phyloP scores from a whole-genome alignment of 805 yeast genomes.

The Metschnikowia amazonensis region DNA sequence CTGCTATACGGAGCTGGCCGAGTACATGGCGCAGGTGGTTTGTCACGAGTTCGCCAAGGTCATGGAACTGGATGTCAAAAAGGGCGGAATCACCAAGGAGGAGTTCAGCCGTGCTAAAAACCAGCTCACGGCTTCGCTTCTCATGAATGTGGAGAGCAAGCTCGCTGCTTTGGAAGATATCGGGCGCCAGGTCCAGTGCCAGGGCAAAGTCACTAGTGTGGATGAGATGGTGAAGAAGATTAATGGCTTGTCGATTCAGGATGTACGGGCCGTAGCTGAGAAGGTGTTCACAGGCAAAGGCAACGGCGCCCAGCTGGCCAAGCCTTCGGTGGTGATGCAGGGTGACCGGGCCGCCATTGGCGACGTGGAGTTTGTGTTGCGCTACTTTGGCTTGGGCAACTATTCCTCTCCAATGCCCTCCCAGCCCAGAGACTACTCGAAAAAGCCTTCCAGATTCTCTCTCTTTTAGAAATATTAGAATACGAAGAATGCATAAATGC shows the following conservation, averaged over 20 bases:
- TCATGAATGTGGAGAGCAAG: slow-evolving; percentile 91
- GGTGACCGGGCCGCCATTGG: slow-evolving; percentile 86
- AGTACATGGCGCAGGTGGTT: slow-evolving; percentile 75
- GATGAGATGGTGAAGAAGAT: slow-evolving; percentile 79
- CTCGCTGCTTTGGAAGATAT: slow-evolving; percentile 93
- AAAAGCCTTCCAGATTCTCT: not conserved
- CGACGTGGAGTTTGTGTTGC: slow-evolving; percentile 64
- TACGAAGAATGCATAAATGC: no score
- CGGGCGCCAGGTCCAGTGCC: slow-evolving; percentile 90
- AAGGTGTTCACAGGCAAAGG: slow-evolving; percentile 67
- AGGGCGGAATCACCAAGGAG: slow-evolving; percentile 58
- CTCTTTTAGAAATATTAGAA: no score
- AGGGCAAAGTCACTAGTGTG: slow-evolving; percentile 69
- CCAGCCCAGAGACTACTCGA: slow-evolving; percentile 11
- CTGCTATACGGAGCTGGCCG: slow-evolving; percentile 83
- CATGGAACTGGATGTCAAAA: slow-evolving; percentile 29
- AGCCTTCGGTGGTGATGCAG: slow-evolving; percentile 85
- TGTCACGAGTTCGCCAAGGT: slow-evolving; percentile 42
- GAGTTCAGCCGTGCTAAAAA: slow-evolving; percentile 91
- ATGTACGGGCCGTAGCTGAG: slow-evolving; percentile 69
- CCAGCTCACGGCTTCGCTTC: slow-evolving; percentile 78
- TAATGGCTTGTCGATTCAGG: slow-evolving; percentile 60
- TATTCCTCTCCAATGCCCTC: slow-evolving; percentile 10
- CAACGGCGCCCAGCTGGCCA: slow-evolving; percentile 44
- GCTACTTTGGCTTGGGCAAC: slow-evolving; percentile 69